Percentiles rank a stretch among this genome's conserved stretches.
Evolutionary conservation across 2,329 filamentous ascomycete species (phyloP).

Genomic region (Nemania diffusa): DNA sequence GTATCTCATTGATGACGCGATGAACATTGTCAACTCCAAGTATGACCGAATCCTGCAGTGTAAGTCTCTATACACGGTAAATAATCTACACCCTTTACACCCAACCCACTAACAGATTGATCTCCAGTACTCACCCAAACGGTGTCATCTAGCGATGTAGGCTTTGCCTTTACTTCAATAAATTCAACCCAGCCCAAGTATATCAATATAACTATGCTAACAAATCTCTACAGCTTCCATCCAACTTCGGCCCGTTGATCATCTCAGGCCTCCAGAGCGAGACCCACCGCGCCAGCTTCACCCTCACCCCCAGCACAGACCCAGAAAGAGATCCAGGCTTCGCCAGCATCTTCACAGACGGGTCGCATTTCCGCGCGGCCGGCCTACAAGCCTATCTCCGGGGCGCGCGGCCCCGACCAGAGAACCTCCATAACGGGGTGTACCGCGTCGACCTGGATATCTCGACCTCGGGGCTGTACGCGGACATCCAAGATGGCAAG

Average conservation of each 20-base stretch:
- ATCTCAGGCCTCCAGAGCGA: background rate
- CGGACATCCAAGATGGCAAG: conserved; percentile 2
- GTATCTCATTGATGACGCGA: background rate
- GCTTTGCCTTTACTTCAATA: background rate
- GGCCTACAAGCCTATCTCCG: background rate
- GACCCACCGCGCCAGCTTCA: background rate
- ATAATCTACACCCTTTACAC: conserved; percentile 10
- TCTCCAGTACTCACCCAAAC: conserved; percentile 6
- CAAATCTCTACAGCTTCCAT: background rate
- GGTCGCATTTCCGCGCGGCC: background rate
- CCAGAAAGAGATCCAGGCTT: background rate
- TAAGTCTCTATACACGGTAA: background rate
- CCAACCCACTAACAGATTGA: conserved; percentile 15
- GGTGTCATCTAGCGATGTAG: conserved; percentile 2
- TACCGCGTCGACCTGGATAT: background rate
- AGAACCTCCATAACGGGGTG: background rate
- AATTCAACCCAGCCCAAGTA: conserved; percentile 1
- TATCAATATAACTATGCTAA: conserved; percentile 1
- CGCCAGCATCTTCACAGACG: background rate
- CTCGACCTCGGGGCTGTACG: conserved; percentile 4
- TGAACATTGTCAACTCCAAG: background rate
- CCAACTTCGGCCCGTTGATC: background rate
- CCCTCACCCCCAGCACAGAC: background rate
- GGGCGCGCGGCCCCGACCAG: background rate
- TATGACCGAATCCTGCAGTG: conserved; percentile 7